Percentiles rank a stretch among this genome's conserved stretches.
phyloP scores from a whole-genome alignment of 2,329 filamentous ascomycete species.

The Phoma herbarum region DNA sequence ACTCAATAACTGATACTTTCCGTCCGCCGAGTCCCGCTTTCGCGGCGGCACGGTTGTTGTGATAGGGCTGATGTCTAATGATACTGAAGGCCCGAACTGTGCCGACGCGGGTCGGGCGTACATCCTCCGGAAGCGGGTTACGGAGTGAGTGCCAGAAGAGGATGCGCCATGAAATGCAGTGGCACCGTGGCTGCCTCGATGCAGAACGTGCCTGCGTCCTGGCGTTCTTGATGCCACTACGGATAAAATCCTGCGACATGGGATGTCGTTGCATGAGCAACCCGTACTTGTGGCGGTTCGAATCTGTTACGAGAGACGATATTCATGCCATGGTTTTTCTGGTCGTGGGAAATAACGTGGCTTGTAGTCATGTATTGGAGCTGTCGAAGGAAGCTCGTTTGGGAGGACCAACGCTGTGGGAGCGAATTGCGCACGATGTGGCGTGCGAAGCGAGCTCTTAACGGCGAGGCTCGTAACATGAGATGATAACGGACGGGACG shows the following conservation, averaged over 20 bases:
- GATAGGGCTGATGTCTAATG: conserved; percentile 16
- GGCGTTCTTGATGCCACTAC: conserved; percentile 1
- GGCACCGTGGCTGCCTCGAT: conserved; percentile 14
- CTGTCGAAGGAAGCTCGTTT: neutral
- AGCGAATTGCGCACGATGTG: neutral
- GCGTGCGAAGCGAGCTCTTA: conserved; percentile 5
- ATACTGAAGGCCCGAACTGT: conserved; percentile 13
- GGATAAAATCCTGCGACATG: neutral
- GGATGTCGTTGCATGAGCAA: neutral
- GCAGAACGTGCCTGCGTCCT: conserved; percentile 13
- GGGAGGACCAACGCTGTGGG: neutral
- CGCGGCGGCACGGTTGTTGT: neutral
- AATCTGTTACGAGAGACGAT: neutral
- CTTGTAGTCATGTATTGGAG: neutral
- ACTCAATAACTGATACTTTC: neutral
- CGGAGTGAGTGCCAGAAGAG: conserved; percentile 7
- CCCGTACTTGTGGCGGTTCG: neutral
- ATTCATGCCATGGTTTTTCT: neutral
- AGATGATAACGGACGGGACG: conserved; percentile 8
- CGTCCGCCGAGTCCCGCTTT: neutral
- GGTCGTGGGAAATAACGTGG: neutral
- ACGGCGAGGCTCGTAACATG: conserved; percentile 1
- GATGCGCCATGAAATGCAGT: neutral
- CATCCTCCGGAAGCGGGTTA: neutral
- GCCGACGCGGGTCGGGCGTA: conserved; percentile 12